phyloP scores from a whole-genome alignment of 2,329 filamentous ascomycete species.

The Cercospora nicotianae region DNA sequence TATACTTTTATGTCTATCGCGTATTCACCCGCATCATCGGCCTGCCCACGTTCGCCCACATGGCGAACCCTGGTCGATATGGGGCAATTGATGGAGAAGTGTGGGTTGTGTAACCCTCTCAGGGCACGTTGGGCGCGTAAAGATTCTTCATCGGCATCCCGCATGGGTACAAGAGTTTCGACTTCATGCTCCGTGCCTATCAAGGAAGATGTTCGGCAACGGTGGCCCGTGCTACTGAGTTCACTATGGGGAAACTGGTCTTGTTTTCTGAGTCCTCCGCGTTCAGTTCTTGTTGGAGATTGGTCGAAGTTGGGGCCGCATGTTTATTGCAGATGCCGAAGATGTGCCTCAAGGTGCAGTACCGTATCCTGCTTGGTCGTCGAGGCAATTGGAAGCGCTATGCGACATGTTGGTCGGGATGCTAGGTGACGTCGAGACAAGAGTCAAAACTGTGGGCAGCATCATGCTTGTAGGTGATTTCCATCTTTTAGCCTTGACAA shows the following conservation, averaged over 20 bases:
- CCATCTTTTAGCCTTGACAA: background rate
- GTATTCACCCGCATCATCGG: background rate
- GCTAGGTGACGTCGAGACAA: background rate
- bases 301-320: background rate
- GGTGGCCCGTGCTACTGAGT: background rate
- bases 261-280: background rate
- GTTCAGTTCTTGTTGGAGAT: background rate
- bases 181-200: background rate
- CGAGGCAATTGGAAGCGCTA: conserved; percentile 7
- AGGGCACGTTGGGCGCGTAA: background rate
- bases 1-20: background rate
- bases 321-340: background rate
- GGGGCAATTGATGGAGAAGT: conserved; percentile 5
- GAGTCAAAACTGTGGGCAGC: background rate
- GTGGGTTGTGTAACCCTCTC: conserved; percentile 3
- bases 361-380: background rate
- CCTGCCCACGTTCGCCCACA: conserved; percentile 1
- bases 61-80: background rate
- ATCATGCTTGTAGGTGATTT: background rate
- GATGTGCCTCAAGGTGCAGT: background rate
- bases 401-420: background rate
- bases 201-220: background rate
- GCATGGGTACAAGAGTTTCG: background rate
- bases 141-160: background rate
- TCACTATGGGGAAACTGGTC: background rate